Conservation (phyloP, 768 basidiomycete species). For the Hericium erinaceus region DNA sequence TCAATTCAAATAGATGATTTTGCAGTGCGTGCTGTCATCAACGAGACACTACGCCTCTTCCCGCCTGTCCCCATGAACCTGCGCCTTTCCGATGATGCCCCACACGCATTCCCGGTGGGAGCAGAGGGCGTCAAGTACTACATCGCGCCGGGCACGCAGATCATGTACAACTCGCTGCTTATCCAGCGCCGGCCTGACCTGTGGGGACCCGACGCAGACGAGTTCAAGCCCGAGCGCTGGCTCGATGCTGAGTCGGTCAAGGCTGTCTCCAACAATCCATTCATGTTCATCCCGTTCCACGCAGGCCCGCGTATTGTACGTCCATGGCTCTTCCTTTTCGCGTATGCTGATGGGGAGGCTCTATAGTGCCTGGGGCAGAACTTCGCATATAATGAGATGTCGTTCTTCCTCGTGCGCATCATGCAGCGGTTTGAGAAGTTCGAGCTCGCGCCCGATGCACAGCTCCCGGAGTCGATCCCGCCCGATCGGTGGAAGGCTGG, state of each 20-base stretch:
- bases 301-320: conserved; percentile 46
- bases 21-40: conserved; percentile 23
- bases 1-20: conserved; percentile 16
- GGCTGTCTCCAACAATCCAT: conserved; percentile 48
- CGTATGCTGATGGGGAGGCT: background rate
- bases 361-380: conserved; percentile 41
- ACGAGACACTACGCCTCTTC: conserved; percentile 15
- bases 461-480: conserved; percentile 3
- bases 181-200: conserved; percentile 36
- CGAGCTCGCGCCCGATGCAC: conserved; percentile 10
- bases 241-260: conserved; percentile 41
- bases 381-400: conserved; percentile 45
- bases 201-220: conserved; percentile 44
- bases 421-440: conserved; percentile 14
- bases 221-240: conserved; percentile 46
- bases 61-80: background rate
- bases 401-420: conserved; percentile 37
- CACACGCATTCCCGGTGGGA: conserved; percentile 3
- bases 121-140: conserved; percentile 14
- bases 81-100: background rate
- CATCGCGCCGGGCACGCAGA: background rate
- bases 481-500: background rate
- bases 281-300: conserved; percentile 61
- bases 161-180: conserved; percentile 18
- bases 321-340: background rate